A percentile compares a stretch with the other conserved stretches of the same genome.
These are phyloP conservation scores for Solanum aculeatissimum DNA, from an alignment of 305 asterid species.

Conservation along the genomic window DNA sequence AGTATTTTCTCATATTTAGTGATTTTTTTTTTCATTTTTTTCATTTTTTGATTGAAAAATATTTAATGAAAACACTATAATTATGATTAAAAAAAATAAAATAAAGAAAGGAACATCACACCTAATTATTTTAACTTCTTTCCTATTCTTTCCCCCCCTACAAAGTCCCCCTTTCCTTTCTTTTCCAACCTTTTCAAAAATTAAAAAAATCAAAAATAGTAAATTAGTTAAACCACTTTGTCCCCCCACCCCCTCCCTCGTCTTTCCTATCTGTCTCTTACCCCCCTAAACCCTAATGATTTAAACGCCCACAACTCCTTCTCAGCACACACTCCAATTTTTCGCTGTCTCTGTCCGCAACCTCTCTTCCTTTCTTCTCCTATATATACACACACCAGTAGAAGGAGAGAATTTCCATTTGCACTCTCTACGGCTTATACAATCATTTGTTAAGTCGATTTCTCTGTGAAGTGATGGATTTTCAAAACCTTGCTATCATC, in stretches of 20 bases:
- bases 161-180: not conserved
- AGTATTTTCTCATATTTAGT: no score
- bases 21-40: no score
- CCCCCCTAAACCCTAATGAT: slow-evolving; percentile 64
- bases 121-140: not conserved
- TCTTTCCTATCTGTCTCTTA: not conserved
- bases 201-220: not conserved
- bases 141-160: not conserved
- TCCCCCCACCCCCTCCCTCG: not conserved
- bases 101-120: not conserved
- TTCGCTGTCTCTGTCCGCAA: slow-evolving; percentile 25
- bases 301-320: slow-evolving; percentile 22
- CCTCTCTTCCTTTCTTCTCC: slow-evolving; percentile 5
- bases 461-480: slow-evolving; percentile 46
- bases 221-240: not conserved
- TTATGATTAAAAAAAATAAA: not conserved
- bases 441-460: not conserved
- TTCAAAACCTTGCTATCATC: slow-evolving; percentile 56
- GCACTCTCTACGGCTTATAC: slow-evolving; percentile 17
- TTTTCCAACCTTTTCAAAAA: not conserved
- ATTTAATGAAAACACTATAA: not conserved
- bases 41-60: no score
- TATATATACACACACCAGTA: slow-evolving; percentile 23
- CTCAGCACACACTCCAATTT: slow-evolving; percentile 12
- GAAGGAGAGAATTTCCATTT: not conserved